Base-by-base conservation (phyloP, 176 grass and related monocot species). In the Triticum urartu region DNA sequence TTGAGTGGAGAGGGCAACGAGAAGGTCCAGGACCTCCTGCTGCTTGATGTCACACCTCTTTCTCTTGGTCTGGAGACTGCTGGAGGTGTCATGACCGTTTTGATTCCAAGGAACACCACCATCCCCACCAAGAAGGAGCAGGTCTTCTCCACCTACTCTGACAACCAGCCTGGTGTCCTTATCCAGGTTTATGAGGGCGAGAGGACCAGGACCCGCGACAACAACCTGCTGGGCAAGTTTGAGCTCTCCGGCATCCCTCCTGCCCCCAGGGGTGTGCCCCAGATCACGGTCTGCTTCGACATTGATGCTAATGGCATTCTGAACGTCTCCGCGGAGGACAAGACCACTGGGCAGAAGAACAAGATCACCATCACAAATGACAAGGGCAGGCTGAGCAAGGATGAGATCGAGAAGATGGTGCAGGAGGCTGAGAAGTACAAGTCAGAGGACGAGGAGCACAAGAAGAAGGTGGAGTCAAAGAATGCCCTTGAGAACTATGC, bases 291-390 rank as follows among this genome's bases (percentile, higher is more conserved):
- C 10, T 91, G 88, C 83, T 95, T 95, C 1, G 93, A 95, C 77
- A 95, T 95, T 0, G 93, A 95, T 3, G 86, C 88, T 2, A 95
- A 95, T 3, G 90, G 88, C 9, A 95, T 92, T 74, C 64, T 90
- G 79, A 95, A 95, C 1, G 88, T 92, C 18, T 92, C 93, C 0
- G 91, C 93, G 0, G 89, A 93, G 76, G 93, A 95, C 79, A 95
- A 95, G 80, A 95, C 91, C 30, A 91, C 93, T 3, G 93, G 93
- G 1, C 93, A 93, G 84, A 93, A 95, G 88, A 95, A 95, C 81
- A 95, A 95, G 83, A 93, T 95, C 89, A 95, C 91, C 11, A 95
- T 95, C 39, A 95, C 91, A 2, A 95, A 95, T 6, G 94, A 95
- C 72, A 95, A 93, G 84, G 93, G 93, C 28, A 86, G 86, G 76